phyloP scores from a whole-genome alignment of 192 early-diverging fungal genomes.

The Fimicolochytrium jonesii region DNA sequence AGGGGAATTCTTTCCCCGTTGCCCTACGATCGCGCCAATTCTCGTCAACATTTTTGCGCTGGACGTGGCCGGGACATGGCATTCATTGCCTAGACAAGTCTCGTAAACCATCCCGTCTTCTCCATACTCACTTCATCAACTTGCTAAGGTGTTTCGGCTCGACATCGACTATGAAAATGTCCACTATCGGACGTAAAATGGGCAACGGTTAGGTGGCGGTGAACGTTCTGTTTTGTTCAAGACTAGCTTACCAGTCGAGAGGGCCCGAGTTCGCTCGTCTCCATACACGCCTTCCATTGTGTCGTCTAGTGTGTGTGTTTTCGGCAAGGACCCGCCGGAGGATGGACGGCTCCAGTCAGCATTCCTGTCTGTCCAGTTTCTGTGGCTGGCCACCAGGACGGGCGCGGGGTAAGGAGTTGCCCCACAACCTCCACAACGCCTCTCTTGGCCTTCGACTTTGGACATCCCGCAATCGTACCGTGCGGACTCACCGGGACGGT shows the following conservation, averaged over 20 bases:
- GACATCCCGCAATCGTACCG: too few species aligned
- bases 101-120: neutral
- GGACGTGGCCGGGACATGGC: too few species aligned
- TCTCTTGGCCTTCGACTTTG: too few species aligned
- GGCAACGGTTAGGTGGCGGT: neutral
- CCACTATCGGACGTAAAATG: conserved; percentile 5
- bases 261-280: conserved; percentile 10
- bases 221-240: neutral
- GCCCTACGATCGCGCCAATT: neutral
- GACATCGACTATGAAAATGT: conserved; percentile 6
- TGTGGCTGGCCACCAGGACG: too few species aligned
- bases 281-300: conserved; percentile 15
- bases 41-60: neutral
- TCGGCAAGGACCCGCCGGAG: too few species aligned
- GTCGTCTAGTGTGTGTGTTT: too few species aligned
- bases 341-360: too few species aligned
- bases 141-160: conserved; percentile 16
- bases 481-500: too few species aligned
- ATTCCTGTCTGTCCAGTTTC: too few species aligned
- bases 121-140: conserved; percentile 20
- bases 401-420: too few species aligned
- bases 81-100: too few species aligned
- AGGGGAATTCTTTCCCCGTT: conserved; percentile 3
- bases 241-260: conserved; percentile 16
- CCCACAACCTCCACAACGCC: too few species aligned